Conservation (phyloP, 371 early-diverging fungal species). For the Apophysomyces elegans region DNA sequence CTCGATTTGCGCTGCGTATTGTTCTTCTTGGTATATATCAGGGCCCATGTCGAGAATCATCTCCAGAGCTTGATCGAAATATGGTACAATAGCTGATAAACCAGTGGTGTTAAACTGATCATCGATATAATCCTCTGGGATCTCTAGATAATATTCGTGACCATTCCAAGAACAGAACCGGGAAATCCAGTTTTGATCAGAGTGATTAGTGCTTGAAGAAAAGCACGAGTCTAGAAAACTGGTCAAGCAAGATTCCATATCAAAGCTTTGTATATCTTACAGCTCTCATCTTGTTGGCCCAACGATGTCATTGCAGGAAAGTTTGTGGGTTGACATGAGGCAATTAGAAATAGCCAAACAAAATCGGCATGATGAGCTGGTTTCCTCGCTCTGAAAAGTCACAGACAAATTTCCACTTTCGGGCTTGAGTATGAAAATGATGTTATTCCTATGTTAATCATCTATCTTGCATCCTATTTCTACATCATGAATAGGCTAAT, state of each 20-base stretch:
- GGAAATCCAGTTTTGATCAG: conserved; percentile 73
- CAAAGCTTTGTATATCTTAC: neutral
- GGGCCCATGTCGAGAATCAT: conserved; percentile 87
- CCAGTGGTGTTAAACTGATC: conserved; percentile 96
- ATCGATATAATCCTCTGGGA: conserved; percentile 86
- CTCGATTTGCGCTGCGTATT: conserved; percentile 19
- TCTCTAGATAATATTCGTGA: conserved; percentile 83
- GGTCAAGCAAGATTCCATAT: neutral
- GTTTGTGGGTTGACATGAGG: neutral
- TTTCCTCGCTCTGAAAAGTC: neutral
- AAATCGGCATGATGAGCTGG: conserved; percentile 1
- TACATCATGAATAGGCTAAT: too few relatives aligned
- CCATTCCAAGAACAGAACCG: conserved; percentile 89
- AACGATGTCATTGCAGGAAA: neutral
- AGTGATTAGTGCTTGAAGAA: conserved; percentile 22
- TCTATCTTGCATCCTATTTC: too few relatives aligned
- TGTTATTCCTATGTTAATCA: too few relatives aligned
- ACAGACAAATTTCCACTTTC: too few relatives aligned
- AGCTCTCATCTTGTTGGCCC: conserved; percentile 4
- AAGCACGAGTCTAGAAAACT: neutral
- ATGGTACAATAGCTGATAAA: conserved; percentile 76
- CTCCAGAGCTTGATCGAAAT: conserved; percentile 82
- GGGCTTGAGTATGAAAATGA: too few relatives aligned
- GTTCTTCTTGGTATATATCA: conserved; percentile 34
- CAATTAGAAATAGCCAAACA: neutral